Evolutionary conservation across 768 basidiomycete species (phyloP).

Genomic region (Suillus placidus): DNA sequence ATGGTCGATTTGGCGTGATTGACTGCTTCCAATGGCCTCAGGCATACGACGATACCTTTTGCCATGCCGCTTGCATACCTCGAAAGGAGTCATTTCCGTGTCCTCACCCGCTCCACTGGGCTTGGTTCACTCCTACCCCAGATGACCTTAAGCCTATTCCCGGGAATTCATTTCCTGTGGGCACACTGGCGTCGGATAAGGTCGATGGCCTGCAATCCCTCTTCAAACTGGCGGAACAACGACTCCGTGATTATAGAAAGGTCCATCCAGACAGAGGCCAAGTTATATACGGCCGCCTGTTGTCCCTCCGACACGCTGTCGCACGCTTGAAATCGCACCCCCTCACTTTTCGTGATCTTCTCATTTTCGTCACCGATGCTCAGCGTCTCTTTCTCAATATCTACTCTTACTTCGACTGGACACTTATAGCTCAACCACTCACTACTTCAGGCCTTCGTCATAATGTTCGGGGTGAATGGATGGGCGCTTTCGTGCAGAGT

Average conservation of each 20-base stretch:
- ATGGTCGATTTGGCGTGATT: background rate
- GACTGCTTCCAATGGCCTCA: slow-evolving; percentile 14
- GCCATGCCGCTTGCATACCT: background rate
- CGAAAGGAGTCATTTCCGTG: slow-evolving; percentile 5
- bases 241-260: background rate
- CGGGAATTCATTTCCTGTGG: slow-evolving; percentile 2
- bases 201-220: slow-evolving; percentile 2
- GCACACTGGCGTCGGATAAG: slow-evolving; percentile 7
- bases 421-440: slow-evolving; percentile 1
- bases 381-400: slow-evolving; percentile 10
- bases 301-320: background rate
- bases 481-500: slow-evolving; percentile 7
- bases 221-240: background rate
- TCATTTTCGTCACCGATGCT: slow-evolving; percentile 12
- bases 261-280: slow-evolving; percentile 1
- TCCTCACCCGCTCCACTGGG: slow-evolving; percentile 8
- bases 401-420: slow-evolving; percentile 8
- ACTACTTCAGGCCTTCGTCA: background rate
- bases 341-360: background rate
- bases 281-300: background rate
- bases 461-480: background rate
- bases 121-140: slow-evolving; percentile 7
- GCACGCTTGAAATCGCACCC: slow-evolving; percentile 8
- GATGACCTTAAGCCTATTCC: background rate
- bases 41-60: background rate